Evolutionary conservation across 768 basidiomycete genomes (phyloP).

Genomic region (Leccinum broughii): DNA sequence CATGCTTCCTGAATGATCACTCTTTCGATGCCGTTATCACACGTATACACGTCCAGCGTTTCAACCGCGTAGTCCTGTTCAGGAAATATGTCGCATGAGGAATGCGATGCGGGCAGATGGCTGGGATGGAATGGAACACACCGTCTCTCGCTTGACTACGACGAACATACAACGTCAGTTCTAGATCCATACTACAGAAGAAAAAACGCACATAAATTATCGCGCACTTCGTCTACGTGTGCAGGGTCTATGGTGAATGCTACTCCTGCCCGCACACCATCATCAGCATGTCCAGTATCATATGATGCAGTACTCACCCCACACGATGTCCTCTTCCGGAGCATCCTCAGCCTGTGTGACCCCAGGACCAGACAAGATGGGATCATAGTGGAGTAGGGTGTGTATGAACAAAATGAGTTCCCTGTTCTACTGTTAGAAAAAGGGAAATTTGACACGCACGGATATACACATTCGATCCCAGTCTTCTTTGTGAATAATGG

Average conservation of each 20-base stretch:
- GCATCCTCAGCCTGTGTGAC: slow-evolving; percentile 21
- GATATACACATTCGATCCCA: slow-evolving; percentile 72
- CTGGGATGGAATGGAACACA: slow-evolving; percentile 19
- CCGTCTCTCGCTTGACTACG: slow-evolving; percentile 83
- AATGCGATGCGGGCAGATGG: not conserved
- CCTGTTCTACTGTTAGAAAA: not conserved
- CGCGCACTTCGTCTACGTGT: slow-evolving; percentile 72
- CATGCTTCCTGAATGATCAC: slow-evolving; percentile 46
- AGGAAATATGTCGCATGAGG: not conserved
- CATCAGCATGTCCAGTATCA: not conserved
- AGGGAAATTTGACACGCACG: slow-evolving; percentile 38
- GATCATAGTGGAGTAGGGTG: not conserved
- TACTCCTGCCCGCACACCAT: slow-evolving; percentile 48
- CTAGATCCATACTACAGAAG: not conserved
- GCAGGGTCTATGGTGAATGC: slow-evolving; percentile 85
- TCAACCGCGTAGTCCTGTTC: slow-evolving; percentile 84
- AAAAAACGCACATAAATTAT: slow-evolving; percentile 64
- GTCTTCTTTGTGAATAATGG: slow-evolving; percentile 82
- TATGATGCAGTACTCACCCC: slow-evolving; percentile 53
- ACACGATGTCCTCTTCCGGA: slow-evolving; percentile 38
- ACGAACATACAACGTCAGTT: not conserved
- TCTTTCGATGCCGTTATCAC: slow-evolving; percentile 48
- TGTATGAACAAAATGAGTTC: not conserved
- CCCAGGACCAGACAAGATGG: not conserved
- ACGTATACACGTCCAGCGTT: slow-evolving; percentile 69